Conservation (phyloP, 805 yeast species). For the Debaryomyces prosopidis region DNA sequence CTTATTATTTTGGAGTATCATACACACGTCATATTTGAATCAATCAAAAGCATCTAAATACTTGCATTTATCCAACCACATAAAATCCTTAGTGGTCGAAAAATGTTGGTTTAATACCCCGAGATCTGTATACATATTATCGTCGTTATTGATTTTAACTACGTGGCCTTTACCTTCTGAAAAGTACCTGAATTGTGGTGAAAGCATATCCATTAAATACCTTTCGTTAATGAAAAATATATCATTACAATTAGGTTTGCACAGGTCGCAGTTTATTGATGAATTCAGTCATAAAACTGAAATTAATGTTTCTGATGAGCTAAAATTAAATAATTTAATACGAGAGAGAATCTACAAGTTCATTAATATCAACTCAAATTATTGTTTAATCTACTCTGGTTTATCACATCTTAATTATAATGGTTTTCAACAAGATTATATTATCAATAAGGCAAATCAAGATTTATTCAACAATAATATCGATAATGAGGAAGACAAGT, state of each 20-base stretch:
- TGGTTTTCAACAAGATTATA: slow-evolving; percentile 37
- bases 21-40: slow-evolving; percentile 33
- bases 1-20: slow-evolving; percentile 42
- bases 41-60: slow-evolving; percentile 19
- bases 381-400: slow-evolving; percentile 43
- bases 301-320: slow-evolving; percentile 22
- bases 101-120: slow-evolving; percentile 48
- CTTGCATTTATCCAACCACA: slow-evolving; percentile 26
- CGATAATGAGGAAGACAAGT: slow-evolving; percentile 16
- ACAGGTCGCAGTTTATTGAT: slow-evolving; percentile 39
- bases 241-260: slow-evolving; percentile 44
- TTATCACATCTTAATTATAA: slow-evolving; percentile 31
- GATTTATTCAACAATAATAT: slow-evolving; percentile 14
- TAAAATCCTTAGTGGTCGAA: slow-evolving; percentile 39
- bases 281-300: slow-evolving; percentile 41
- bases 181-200: slow-evolving; percentile 21
- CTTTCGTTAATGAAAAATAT: slow-evolving; percentile 39
- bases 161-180: slow-evolving; percentile 45
- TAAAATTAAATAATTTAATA: slow-evolving; percentile 32
- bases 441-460: slow-evolving; percentile 31
- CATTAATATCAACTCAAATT: slow-evolving; percentile 42
- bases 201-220: slow-evolving; percentile 36
- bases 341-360: slow-evolving; percentile 45
- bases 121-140: slow-evolving; percentile 39
- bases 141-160: slow-evolving; percentile 41